These are phyloP conservation scores for Floccularia luteovirens DNA, from an alignment of 768 basidiomycete genomes.

Conservation along the genomic window DNA sequence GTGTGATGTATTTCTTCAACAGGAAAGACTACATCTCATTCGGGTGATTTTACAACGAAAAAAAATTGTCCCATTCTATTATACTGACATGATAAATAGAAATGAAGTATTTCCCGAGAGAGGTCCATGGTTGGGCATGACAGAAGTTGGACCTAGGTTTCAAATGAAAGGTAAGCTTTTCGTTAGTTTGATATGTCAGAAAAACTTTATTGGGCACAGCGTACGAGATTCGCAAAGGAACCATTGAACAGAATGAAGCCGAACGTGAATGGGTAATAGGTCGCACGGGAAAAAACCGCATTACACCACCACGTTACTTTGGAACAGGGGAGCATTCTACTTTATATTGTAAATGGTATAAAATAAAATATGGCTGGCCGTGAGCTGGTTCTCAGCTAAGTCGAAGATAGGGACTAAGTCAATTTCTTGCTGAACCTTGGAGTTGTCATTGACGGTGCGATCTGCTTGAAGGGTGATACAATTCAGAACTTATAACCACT, in stretches of 20 bases:
- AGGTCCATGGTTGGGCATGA: constrained; percentile 81
- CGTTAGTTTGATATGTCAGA: too few relatives aligned
- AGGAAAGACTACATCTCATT: constrained; percentile 98
- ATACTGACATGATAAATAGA: too few relatives aligned
- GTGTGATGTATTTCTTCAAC: constrained; percentile 97
- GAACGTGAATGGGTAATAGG: constrained; percentile 97
- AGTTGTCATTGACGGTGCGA: constrained; percentile 48
- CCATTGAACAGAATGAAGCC: constrained; percentile 89
- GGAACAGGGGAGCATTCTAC: constrained; percentile 20
- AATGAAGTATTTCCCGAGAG: constrained; percentile 52
- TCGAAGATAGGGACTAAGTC: constrained; percentile 89
- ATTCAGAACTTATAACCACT: neutral
- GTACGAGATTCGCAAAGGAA: constrained; percentile 96
- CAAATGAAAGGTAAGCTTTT: constrained; percentile 88
- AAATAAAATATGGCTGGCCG: constrained; percentile 20
- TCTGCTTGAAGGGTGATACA: constrained; percentile 48
- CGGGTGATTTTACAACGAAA: too few relatives aligned
- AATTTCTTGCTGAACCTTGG: constrained; percentile 87
- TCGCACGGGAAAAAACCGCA: constrained; percentile 87
- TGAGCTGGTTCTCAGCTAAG: constrained; percentile 55
- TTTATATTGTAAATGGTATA: constrained; percentile 22
- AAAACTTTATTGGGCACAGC: constrained; percentile 53
- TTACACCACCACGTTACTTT: constrained; percentile 45
- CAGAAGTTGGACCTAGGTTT: constrained; percentile 96
- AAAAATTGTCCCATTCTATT: constrained; percentile 10